These are phyloP conservation scores for Pogostemon cablin DNA, from an alignment of 257 asterid genomes.

Conservation along the genomic window DNA sequence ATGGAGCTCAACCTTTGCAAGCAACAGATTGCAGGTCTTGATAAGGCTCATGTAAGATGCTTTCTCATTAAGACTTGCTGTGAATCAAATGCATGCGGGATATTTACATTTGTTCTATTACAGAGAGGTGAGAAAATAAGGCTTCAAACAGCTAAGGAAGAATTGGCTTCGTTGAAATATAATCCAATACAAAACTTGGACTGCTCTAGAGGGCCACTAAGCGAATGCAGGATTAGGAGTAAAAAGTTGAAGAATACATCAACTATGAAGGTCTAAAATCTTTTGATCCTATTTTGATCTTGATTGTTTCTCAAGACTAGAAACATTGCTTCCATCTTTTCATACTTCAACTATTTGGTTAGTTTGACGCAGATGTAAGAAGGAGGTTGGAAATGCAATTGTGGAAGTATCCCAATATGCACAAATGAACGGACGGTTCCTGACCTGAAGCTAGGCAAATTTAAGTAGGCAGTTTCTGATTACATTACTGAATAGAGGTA, in stretches of 20 bases:
- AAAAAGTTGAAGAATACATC: slow-evolving; percentile 52
- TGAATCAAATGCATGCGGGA: background rate
- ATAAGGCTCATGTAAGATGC: slow-evolving; percentile 65
- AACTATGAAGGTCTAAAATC: slow-evolving; percentile 25
- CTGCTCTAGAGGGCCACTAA: slow-evolving; percentile 26
- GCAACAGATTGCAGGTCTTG: slow-evolving; percentile 67
- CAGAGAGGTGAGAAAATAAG: slow-evolving; percentile 63
- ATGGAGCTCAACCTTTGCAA: slow-evolving; percentile 92
- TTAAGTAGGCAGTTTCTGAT: no score
- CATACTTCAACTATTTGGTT: background rate
- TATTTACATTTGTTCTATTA: slow-evolving; percentile 33
- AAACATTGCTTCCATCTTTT: background rate
- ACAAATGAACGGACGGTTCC: background rate
- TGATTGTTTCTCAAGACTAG: background rate
- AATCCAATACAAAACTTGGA: slow-evolving; percentile 65
- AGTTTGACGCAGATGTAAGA: slow-evolving; percentile 18
- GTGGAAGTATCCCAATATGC: background rate
- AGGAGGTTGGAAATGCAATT: background rate
- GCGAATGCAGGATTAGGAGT: slow-evolving; percentile 40
- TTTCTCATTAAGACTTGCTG: slow-evolving; percentile 1
- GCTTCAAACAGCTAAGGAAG: slow-evolving; percentile 58
- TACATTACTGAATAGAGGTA: background rate
- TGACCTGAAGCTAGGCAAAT: no score
- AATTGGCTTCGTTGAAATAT: slow-evolving; percentile 68
- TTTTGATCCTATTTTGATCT: slow-evolving; percentile 2